Conservation (phyloP, 2,329 filamentous ascomycete species). For the Colletotrichum godetiae region DNA sequence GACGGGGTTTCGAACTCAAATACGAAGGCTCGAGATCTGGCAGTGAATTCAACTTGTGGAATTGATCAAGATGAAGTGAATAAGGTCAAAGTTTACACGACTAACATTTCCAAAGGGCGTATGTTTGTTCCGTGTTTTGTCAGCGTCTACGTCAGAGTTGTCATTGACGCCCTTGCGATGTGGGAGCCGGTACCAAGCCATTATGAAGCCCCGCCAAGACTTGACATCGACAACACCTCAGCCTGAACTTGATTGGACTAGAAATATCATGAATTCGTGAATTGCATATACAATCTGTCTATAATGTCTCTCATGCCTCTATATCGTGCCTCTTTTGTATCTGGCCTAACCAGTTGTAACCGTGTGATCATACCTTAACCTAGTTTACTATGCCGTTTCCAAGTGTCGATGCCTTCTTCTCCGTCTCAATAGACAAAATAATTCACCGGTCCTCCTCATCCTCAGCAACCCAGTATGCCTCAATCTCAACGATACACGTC, state of each 20-base stretch:
- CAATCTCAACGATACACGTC: slow-evolving; percentile 58
- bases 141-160: slow-evolving; percentile 15
- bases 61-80: rapidly evolving
- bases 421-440: neutral
- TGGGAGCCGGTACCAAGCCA: neutral
- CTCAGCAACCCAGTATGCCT: slow-evolving; percentile 49
- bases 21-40: neutral
- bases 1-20: neutral
- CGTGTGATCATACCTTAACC: neutral
- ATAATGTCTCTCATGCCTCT: neutral
- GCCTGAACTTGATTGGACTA: neutral
- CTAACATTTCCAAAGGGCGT: neutral
- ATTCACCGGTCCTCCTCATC: slow-evolving; percentile 39
- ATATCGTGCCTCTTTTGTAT: neutral
- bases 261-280: neutral
- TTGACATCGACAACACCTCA: neutral
- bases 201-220: neutral
- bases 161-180: slow-evolving; percentile 18
- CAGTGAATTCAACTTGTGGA: neutral
- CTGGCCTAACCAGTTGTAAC: neutral
- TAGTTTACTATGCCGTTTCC: neutral
- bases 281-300: neutral
- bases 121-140: neutral
- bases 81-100: too few relatives aligned
- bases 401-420: neutral